Base-by-base conservation (phyloP, 495 filamentous ascomycete species). In the Xylaria sp. region DNA sequence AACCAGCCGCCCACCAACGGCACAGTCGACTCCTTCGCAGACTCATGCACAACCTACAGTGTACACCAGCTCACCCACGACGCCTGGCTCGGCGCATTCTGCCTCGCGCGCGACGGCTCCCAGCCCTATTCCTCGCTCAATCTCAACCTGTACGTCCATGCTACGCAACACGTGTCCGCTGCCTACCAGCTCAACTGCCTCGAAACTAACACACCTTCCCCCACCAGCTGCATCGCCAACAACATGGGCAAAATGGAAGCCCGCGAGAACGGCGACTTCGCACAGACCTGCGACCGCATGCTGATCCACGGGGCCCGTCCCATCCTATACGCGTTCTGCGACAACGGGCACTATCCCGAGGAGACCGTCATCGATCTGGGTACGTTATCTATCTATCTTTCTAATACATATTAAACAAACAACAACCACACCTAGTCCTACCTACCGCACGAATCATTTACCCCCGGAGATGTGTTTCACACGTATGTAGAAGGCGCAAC, bases 221-320 rank as follows among this genome's bases (percentile, higher is more conserved):
- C 61, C 24, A 12, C 2, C 48, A 69, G 58, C 31, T 70, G 68
- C 21, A 63, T 70, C 58, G 29, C 43, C 57, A 70, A 70, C 44
- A 33, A 41, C 58, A 9, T 40, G 24, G 68, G 67, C 40, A 14
- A 43, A 19, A 48, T 70, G 57, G 57, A 19, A 24, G 68, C 68
- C 44, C 31, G 68, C 40, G 24, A 62, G 2, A 14, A 63, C 44
- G 68, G 68, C 40, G 8, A 44, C 58, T 70, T 70, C 33, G 68
- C 40, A 19, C 21, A 29, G 52, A 50, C 57, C 19, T 70, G 68
- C 40, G 19, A 70, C 68, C 41, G 59, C 43, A 61, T 70, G 68
- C 33, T 44, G 33, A 26, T 70, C 19, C 68, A 70, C 29, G 52
- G 55, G 0, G 41, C 33, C n/a, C 44, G 40, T 19, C 44, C 57